A percentile compares a stretch with the other conserved stretches of the same genome.
Conservation (phyloP, 306 rosid genomes). For the Rosa persica region DNA sequence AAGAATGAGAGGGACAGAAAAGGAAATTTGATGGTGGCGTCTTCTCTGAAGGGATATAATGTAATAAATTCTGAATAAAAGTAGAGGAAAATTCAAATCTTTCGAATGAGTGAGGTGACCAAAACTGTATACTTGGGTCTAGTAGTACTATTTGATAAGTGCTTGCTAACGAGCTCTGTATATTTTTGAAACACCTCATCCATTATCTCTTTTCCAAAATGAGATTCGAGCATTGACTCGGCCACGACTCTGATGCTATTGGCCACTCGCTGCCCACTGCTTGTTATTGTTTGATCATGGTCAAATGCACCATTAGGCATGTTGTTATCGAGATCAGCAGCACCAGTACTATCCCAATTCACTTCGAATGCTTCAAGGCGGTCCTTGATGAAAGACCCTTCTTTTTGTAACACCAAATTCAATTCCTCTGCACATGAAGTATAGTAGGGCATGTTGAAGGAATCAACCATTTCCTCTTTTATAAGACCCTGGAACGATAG, state of each 20-base stretch:
- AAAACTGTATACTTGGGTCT: conserved; percentile 47
- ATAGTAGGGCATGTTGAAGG: conserved; percentile 64
- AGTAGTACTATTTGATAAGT: conserved; percentile 30
- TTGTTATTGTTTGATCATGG: background rate
- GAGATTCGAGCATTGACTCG: conserved; percentile 68
- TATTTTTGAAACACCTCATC: conserved; percentile 46
- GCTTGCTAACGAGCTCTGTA: conserved; percentile 33
- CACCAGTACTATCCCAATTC: conserved; percentile 57
- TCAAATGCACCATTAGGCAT: background rate
- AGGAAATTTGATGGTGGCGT: too few relatives aligned
- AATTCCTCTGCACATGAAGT: conserved; percentile 61
- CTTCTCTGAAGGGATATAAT: too few relatives aligned
- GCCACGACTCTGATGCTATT: conserved; percentile 58
- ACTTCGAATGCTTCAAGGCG: conserved; percentile 32
- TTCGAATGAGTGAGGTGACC: conserved; percentile 47
- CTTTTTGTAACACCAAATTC: conserved; percentile 41
- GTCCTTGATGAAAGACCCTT: conserved; percentile 62
- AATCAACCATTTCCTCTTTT: conserved; percentile 60
- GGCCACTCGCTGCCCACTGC: conserved; percentile 47
- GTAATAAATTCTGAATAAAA: too few relatives aligned
- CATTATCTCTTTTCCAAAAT: conserved; percentile 52
- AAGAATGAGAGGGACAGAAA: too few relatives aligned
- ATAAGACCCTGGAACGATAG: conserved; percentile 39
- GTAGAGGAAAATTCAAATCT: background rate
- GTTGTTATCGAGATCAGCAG: background rate